Evolutionary conservation across 805 yeast genomes (phyloP), one percentile per base, ranked within the genome.

Genomic region (Saccharomycopsis fibuligera): DNA sequence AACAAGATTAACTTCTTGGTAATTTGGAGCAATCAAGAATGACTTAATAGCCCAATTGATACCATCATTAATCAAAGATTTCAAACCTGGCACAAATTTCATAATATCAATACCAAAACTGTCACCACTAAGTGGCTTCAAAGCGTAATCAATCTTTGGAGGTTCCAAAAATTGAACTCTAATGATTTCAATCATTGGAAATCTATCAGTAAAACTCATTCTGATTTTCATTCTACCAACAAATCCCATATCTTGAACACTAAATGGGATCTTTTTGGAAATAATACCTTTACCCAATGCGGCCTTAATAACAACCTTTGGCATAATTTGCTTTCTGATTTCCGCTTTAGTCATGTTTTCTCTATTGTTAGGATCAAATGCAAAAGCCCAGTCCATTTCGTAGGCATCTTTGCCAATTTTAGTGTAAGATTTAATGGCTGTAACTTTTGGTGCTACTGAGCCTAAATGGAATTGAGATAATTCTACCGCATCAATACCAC

Each of bases 91-190:
- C 55, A 86, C 74, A 57, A 85, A 73, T 2, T 90, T 80, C 95
- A 86, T 86, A 57, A 86, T 76, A 67, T 86, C 95, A 39, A 86
- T 60, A 53, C 95, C 95, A 52, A 86, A 73, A n/a, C 90, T 81
- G 62, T 86, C 91, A 67, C 95, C 93, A 62, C 93, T 93, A 46
- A 86, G 83, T 8, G 95, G 95, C 62, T 86, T 86, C 69, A 86
- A 75, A 19, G 80, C 83, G 62, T 84, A 86, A 60, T 83, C 90
- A 60, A 86, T 83, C 27, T 74, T 71, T 35, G 93, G 93, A 17
- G 91, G 83, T 62, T 85, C 91, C 59, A 86, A 68, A 58, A 86
- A 77, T 54, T 81, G 83, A 48, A 85, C 69, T 17, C 87, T 79
- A 6, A 86, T 86, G 57, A 77, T 64, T 53, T 79, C 80, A 51